Evolutionary conservation across 331 rosid genomes (phyloP).

Genomic region (Malus hybrid): DNA sequence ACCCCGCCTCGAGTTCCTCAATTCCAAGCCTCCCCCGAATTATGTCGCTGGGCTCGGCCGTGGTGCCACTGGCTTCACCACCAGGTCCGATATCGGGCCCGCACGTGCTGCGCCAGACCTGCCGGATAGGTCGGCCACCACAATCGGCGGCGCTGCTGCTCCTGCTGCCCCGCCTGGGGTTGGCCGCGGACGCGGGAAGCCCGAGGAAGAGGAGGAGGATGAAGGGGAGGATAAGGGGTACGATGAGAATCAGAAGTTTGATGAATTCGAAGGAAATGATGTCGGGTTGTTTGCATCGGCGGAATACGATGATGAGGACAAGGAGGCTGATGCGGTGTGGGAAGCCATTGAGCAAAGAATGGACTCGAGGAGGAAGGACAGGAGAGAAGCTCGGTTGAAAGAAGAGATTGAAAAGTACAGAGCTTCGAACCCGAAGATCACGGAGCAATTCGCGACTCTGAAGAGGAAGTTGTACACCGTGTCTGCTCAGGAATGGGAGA

Average conservation of each 20-base stretch:
- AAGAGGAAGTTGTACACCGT: conserved; percentile 54
- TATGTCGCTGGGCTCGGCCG: conserved; percentile 87
- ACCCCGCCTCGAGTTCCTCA: conserved; percentile 63
- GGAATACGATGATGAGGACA: conserved; percentile 85
- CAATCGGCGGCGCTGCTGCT: conserved; percentile 41
- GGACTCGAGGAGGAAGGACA: conserved; percentile 83
- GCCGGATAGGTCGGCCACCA: conserved; percentile 56
- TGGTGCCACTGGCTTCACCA: conserved; percentile 85
- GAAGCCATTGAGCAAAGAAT: conserved; percentile 73
- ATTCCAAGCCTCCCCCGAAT: conserved; percentile 70
- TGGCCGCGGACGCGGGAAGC: conserved; percentile 70
- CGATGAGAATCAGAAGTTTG: conserved; percentile 79
- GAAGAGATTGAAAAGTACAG: conserved; percentile 79
- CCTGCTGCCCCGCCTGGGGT: conserved; percentile 23
- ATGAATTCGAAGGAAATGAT: conserved; percentile 82
- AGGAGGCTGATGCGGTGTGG: conserved; percentile 90
- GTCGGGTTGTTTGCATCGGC: conserved; percentile 81
- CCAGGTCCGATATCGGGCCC: conserved; percentile 77
- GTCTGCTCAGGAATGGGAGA: conserved; percentile 70
- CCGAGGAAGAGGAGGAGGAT: conserved; percentile 78
- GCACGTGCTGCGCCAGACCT: conserved; percentile 72
- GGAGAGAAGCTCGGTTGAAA: conserved; percentile 83
- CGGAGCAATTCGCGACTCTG: conserved; percentile 72
- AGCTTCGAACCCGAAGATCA: conserved; percentile 73
- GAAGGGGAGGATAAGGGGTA: conserved; percentile 79